Base-by-base conservation (phyloP, 2,329 filamentous ascomycete genomes). In the Lachnellula occidentalis region DNA sequence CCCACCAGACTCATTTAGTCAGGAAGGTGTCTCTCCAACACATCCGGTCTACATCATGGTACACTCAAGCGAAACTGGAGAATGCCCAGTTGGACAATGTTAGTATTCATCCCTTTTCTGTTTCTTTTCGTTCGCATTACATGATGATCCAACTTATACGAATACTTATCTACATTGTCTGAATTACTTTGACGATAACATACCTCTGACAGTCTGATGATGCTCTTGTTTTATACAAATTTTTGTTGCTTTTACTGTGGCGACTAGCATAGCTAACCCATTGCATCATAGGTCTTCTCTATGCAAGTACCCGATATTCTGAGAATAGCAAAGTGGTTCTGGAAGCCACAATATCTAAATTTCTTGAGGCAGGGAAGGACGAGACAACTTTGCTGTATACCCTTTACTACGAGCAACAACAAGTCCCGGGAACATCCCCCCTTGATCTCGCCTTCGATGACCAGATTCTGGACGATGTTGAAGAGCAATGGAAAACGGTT, bases 131-230 rank as follows among this genome's bases (percentile, higher is more conserved):
- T 56, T 57, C 54, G 64, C 66, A 70, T 78, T 80, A 78, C 69
- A 87, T 91, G 92, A 96, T 97, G 92, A 96, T 79, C 73, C 74
- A 81, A 74, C 72, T 74, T 48, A n/a, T 78, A 78, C 73, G 80
- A 95, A 94, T 90, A 92, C 92, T 97, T 97, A 97, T 96, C 92
- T 96, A 97, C 92, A 96, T 97, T 97, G 91, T 88, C 92, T 92
- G 92, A 95, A 87, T 75, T 76, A 72, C 80, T 80, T 87, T 95
- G 92, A 95, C 85, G 91, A 94, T 80, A 80, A 78, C 71, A 78
- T 78, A 81, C 81, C 83, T 91, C 87, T 92, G 86, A 92, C 85
- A 90, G 86, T 76, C 90, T 95, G 90, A 95, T 83, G 74, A 76
- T 73, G 76, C 64, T 24, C 22, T 8, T 58, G 65, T 54, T 58